Percentiles rank a stretch among this genome's conserved stretches.
Evolutionary conservation across 2,329 filamentous ascomycete species (phyloP).

Genomic region (Trichoderma sp.): DNA sequence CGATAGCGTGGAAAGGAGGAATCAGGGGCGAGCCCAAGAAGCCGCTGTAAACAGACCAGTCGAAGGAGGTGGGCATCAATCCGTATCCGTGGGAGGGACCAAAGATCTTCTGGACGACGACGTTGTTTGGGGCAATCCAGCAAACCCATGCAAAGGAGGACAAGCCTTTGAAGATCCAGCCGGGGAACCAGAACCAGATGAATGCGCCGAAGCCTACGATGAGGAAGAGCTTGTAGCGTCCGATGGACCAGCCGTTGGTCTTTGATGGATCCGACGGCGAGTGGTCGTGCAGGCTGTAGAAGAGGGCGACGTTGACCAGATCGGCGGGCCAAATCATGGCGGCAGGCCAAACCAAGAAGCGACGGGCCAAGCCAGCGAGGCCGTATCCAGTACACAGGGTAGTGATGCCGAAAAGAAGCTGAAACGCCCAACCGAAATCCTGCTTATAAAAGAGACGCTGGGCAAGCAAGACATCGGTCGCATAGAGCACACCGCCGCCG

Average conservation of each 20-base stretch:
- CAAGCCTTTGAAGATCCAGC: slow-evolving; percentile 63
- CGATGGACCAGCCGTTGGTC: slow-evolving; percentile 62
- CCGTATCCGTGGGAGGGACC: slow-evolving; percentile 60
- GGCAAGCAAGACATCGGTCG: slow-evolving; percentile 51
- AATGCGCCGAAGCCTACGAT: slow-evolving; percentile 54
- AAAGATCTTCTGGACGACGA: slow-evolving; percentile 64
- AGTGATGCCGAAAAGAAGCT: slow-evolving; percentile 55
- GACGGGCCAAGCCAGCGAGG: slow-evolving; percentile 54
- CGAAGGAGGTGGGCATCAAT: slow-evolving; percentile 62
- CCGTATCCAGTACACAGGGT: slow-evolving; percentile 60
- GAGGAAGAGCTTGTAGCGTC: slow-evolving; percentile 65
- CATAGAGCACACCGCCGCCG: slow-evolving; percentile 58
- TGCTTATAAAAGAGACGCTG: slow-evolving; percentile 60
- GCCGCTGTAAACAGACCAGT: slow-evolving; percentile 51
- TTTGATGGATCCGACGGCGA: slow-evolving; percentile 49
- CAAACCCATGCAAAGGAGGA: slow-evolving; percentile 64
- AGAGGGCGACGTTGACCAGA: slow-evolving; percentile 54
- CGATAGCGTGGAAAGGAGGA: slow-evolving; percentile 56
- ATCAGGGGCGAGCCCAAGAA: slow-evolving; percentile 54
- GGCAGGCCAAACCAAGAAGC: slow-evolving; percentile 56
- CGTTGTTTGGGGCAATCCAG: slow-evolving; percentile 61
- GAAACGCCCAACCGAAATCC: slow-evolving; percentile 55
- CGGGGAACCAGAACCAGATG: slow-evolving; percentile 63
- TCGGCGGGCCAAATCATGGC: slow-evolving; percentile 61
- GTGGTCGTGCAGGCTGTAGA: slow-evolving; percentile 51